phyloP scores from a whole-genome alignment of 2,329 filamentous ascomycete genomes.

The Ophiosphaerella korrae region DNA sequence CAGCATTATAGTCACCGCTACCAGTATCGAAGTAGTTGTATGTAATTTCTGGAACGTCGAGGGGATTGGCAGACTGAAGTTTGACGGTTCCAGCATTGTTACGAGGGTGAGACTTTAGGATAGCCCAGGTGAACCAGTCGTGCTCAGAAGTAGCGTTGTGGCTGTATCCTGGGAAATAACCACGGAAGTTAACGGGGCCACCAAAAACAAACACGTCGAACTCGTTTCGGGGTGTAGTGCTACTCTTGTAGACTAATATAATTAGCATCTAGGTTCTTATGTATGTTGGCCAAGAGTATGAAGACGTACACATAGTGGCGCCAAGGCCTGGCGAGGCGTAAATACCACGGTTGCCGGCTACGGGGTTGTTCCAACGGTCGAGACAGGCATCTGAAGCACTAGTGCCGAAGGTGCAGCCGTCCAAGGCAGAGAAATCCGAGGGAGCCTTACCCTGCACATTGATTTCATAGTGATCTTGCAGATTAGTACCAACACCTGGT shows the following conservation, averaged over 20 bases:
- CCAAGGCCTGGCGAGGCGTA: constrained; percentile 60
- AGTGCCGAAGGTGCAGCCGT: constrained; percentile 50
- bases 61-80: constrained; percentile 65
- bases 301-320: constrained; percentile 47
- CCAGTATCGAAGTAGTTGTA: constrained; percentile 53
- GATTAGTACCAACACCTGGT: constrained; percentile 67
- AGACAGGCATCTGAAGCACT: constrained; percentile 54
- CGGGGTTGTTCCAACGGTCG: constrained; percentile 49
- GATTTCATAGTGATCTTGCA: constrained; percentile 65
- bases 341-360: constrained; percentile 53
- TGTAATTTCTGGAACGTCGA: constrained; percentile 65
- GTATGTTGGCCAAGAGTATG: no score
- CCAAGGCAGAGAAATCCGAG: constrained; percentile 43
- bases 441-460: constrained; percentile 53
- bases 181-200: constrained; percentile 59
- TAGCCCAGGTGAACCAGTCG: constrained; percentile 56
- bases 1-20: constrained; percentile 65
- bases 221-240: constrained; percentile 52
- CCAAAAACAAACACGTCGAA: constrained; percentile 63
- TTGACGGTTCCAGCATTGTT: constrained; percentile 66
- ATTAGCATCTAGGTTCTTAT: no score
- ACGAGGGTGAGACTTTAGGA: constrained; percentile 67
- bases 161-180: constrained; percentile 63
- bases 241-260: constrained; percentile 43
- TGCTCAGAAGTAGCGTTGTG: constrained; percentile 57